A percentile compares a stretch with the other conserved stretches of the same genome.
These are phyloP conservation scores for Ziziphus jujuba DNA, from an alignment of 306 rosid genomes.

Conservation along the genomic window DNA sequence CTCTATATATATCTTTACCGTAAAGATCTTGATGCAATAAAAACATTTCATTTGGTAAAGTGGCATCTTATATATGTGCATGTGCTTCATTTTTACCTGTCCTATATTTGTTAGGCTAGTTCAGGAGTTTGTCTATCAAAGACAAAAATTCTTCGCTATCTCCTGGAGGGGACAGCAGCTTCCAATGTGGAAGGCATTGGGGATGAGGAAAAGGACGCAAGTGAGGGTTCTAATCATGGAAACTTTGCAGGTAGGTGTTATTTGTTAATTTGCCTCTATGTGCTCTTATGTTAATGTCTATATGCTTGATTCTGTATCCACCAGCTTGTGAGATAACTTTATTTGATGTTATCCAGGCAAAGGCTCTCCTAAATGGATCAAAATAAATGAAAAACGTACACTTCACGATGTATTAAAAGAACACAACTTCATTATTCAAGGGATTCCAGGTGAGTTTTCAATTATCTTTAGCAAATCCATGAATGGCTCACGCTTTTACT, in stretches of 20 bases:
- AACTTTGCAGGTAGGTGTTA: slow-evolving; percentile 39
- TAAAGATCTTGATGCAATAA: background rate
- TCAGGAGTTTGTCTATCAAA: slow-evolving; percentile 61
- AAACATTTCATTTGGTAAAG: slow-evolving; percentile 3
- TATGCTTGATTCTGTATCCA: background rate
- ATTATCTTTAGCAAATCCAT: background rate
- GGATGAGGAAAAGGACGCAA: slow-evolving; percentile 50
- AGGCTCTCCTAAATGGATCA: slow-evolving; percentile 66
- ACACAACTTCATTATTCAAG: slow-evolving; percentile 58
- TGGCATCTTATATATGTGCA: background rate
- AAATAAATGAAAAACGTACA: slow-evolving; percentile 64
- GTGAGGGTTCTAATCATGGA: slow-evolving; percentile 32
- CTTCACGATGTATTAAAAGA: slow-evolving; percentile 64
- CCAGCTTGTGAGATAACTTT: slow-evolving; percentile 11
- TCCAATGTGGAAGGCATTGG: slow-evolving; percentile 39
- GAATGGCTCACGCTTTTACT: too few species aligned
- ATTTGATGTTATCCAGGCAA: slow-evolving; percentile 33
- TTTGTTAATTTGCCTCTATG: background rate
- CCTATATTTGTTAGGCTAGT: slow-evolving; percentile 48
- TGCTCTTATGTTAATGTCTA: background rate
- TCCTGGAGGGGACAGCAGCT: slow-evolving; percentile 78
- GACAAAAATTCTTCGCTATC: slow-evolving; percentile 48
- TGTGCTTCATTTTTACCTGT: slow-evolving; percentile 1
- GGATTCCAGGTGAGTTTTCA: slow-evolving; percentile 66
- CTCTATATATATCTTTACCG: too few species aligned